Base-by-base conservation (phyloP, 2,329 filamentous ascomycete species). In the Ophiostoma sp. region DNA sequence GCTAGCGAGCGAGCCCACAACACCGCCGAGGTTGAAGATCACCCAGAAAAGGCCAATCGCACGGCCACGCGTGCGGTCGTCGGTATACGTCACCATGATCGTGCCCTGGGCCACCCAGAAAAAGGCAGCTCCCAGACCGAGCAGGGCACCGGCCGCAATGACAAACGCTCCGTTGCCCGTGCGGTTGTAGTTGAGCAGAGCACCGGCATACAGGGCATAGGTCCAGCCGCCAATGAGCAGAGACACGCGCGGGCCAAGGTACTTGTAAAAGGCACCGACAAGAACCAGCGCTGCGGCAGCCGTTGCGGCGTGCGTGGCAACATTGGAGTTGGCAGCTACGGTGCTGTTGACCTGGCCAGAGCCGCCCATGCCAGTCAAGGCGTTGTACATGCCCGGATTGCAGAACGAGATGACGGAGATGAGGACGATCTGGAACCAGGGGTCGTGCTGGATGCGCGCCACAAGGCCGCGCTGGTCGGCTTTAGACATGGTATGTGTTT, bases 1-100 rank as follows among this genome's bases (percentile, higher is more conserved):
- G 31, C 89, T 89, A 72, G 93, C 90, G 75, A 89, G 79, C 76
- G 89, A 89, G 73, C 94, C 94, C 78, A 97, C 92, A 72, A 96
- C 93, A 75, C 89, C 93, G 75, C 94, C 93, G 71, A 94, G 79
- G 79, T 97, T 97, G 85, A 97, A 97, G 76, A 97, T 95, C 78
- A 93, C 89, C 94, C 94, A 97, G 81, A 97, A 97, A 81, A 88
- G 89, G 72, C 91, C 91, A 78, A 97, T 96, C 78, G 93, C 97
- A 71, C 89, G 88, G 57, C 94, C 94, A 83, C 97, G 97, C 73
- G 87, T 86, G 52, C 87, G 80, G 80, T 97, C 93, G 27, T 86
- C 83, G 1, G 93, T 93, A 78, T 97, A 97, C 54, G 91, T 89
- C 87, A 96, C 94, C 89, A 94, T 94, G 76, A 94, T 91, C 70